Percentiles rank a stretch among this genome's conserved stretches.
phyloP scores from a whole-genome alignment of 2,329 filamentous ascomycete species.

The Emmonsia crescens region DNA sequence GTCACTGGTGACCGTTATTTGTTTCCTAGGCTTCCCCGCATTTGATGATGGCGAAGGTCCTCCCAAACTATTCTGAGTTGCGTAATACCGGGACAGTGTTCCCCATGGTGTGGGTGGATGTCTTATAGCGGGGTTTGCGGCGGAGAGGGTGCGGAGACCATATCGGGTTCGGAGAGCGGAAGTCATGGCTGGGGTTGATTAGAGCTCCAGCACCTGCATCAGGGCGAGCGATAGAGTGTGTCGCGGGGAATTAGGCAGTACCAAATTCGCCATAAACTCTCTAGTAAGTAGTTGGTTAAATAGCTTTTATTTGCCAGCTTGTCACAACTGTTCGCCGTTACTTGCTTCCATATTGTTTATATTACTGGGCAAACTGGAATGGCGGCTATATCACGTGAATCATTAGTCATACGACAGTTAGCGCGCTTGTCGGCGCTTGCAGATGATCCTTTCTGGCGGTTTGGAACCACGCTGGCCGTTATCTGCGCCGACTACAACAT shows the following conservation, averaged over 20 bases:
- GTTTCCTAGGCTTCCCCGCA: constrained; percentile 47
- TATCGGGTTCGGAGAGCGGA: neutral
- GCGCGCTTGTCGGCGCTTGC: neutral
- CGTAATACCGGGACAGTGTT: constrained; percentile 42
- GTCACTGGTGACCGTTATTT: constrained; percentile 76
- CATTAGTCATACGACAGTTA: no score
- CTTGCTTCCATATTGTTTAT: neutral
- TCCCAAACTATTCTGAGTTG: constrained; percentile 44
- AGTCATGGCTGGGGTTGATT: neutral
- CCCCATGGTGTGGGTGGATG: neutral
- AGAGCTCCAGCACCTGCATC: neutral
- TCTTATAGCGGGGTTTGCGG: constrained; percentile 19
- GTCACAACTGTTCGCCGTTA: neutral
- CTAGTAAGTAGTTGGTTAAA: neutral
- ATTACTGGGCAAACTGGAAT: neutral
- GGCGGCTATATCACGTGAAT: neutral
- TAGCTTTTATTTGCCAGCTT: neutral
- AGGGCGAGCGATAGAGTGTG: neutral
- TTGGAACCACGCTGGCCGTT: constrained; percentile 3
- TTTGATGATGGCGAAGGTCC: constrained; percentile 18
- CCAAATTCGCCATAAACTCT: neutral
- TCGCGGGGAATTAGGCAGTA: neutral
- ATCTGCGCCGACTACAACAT: neutral
- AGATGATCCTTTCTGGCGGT: neutral
- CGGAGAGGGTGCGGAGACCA: constrained; percentile 23